Base-by-base conservation (phyloP, 2,329 filamentous ascomycete species). In the Ophiognomonia clavigignenti-juglandacearum region DNA sequence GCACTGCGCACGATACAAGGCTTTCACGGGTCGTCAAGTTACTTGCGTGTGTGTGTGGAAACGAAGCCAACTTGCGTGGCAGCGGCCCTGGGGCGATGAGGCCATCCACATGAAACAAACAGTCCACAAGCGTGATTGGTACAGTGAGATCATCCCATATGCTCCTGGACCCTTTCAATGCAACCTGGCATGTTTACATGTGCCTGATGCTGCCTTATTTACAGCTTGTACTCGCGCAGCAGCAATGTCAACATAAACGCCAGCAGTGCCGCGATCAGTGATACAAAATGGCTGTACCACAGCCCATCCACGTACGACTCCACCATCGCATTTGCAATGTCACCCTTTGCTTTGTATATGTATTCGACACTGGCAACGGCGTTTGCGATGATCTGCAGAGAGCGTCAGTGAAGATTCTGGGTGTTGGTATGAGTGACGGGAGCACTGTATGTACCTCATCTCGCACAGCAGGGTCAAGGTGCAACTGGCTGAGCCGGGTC, bases 301-400 rank as follows among this genome's bases (percentile, higher is more conserved):
- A 67, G 32, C 0, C 64, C 64, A 23, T 63, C 57, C 3, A 67
- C 59, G 45, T 67, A 67, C 3, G 64, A 59, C 13, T 52, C 55
- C 1, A 63, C 57, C 6, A 67, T 53, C 4, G 60, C 64, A 16
- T 57, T 39, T 5, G 59, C 51, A 2, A 66, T 40, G 1, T 44
- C 42, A 1, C 55, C 58, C 2, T 55, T 56, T 1, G 58, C 48
- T 7, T 57, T 52, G 16, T 59, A 54, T 11, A 66, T 54, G 18
- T 61, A 67, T 11, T 60, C 60, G 11, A 66, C 59, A 29, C 59
- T 62, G 4, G 65, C 64, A 8, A 59, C 52, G 0, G 64, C 60
- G 31, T 57, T 55, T 8, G 50, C 47, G 18, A 67, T 59, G 24
- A 67, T 63, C 61, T 66, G 34, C 6, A 19, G 11, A 4, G 11